Conservation (phyloP, 2,329 filamentous ascomycete species). For the Teratosphaeria gauchensis region DNA sequence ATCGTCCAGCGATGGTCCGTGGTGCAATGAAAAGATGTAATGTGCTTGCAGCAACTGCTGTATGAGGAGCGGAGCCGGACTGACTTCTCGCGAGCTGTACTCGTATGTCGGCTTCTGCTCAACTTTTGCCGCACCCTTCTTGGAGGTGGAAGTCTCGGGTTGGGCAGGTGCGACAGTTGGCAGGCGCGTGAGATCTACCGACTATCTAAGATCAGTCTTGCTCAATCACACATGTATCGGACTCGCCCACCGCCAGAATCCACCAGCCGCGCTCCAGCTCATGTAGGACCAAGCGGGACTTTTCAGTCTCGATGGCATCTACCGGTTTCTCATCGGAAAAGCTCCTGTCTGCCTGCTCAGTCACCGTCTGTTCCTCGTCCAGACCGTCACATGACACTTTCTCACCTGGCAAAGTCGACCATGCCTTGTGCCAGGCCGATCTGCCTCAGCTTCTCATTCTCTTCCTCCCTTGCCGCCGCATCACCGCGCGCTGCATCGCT, state of each 20-base stretch:
- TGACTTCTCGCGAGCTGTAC: constrained; percentile 85
- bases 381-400: not conserved
- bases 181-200: constrained; percentile 70
- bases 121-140: constrained; percentile 12
- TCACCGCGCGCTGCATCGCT: constrained; percentile 21
- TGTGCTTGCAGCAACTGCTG: constrained; percentile 78
- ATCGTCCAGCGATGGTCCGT: constrained; percentile 62
- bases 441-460: constrained; percentile 80
- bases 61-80: constrained; percentile 66
- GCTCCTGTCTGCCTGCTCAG: constrained; percentile 39
- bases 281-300: constrained; percentile 70
- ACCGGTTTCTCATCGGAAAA: constrained; percentile 71
- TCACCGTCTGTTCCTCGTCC: constrained; percentile 8
- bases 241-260: constrained; percentile 68
- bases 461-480: constrained; percentile 46
- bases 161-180: constrained; percentile 32
- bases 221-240: not conserved
- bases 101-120: constrained; percentile 44
- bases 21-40: constrained; percentile 75
- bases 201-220: constrained; percentile 38
- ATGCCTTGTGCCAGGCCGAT: constrained; percentile 95
- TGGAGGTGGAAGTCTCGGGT: constrained; percentile 19
- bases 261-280: constrained; percentile 92
- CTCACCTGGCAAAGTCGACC: constrained; percentile 72
- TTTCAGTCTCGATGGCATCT: constrained; percentile 84